Base-by-base conservation (phyloP, 2,329 filamentous ascomycete genomes). In the Xylaria polymorpha region DNA sequence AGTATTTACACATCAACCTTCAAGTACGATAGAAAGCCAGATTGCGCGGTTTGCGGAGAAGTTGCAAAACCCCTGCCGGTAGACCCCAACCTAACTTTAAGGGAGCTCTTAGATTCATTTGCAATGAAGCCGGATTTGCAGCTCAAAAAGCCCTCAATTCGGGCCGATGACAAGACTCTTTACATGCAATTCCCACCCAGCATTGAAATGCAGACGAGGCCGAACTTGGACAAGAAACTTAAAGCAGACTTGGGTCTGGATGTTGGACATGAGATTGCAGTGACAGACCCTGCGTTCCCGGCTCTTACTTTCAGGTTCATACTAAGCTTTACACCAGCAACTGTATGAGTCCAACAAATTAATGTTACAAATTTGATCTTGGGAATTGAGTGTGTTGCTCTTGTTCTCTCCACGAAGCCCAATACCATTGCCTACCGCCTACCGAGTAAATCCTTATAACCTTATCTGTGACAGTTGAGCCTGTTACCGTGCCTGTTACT, bases 1-100 rank as follows among this genome's bases (percentile, higher is more conserved):
- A 88, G 92, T 73, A 92, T 99, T 73, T 99, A 99, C 83, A 99
- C 96, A 0, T 98, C 97, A 81, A 99, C 96, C 0, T 99, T 98
- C 80, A 91, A 94, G 77, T 94, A 97, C 77, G 92, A 98, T 82
- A 93, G 92, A 84, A 98, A 98, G 80, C 87, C 91, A 18, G 96
- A 98, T 80, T 99, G 96, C 73, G 94, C 96, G 2, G 96, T 98
- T 7, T 99, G 96, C 77, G 94, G 95, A 20, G 92, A 93, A 62
- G 82, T 93, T 67, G 90, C 96, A 4, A 91, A 93, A 61, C 91
- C 91, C 32, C 85, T 98, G 15, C 82, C 87, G 2, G 88, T 97
- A 29, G 87, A 94, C 75, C 87, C 91, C 0, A 86, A 88, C 50
- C 85, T 85, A 77, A 97, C 93, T 0, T 84, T 99, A 43, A 87